These are phyloP conservation scores for Podospora pseudocomata DNA, from an alignment of 495 filamentous ascomycete species.

Conservation along the genomic window DNA sequence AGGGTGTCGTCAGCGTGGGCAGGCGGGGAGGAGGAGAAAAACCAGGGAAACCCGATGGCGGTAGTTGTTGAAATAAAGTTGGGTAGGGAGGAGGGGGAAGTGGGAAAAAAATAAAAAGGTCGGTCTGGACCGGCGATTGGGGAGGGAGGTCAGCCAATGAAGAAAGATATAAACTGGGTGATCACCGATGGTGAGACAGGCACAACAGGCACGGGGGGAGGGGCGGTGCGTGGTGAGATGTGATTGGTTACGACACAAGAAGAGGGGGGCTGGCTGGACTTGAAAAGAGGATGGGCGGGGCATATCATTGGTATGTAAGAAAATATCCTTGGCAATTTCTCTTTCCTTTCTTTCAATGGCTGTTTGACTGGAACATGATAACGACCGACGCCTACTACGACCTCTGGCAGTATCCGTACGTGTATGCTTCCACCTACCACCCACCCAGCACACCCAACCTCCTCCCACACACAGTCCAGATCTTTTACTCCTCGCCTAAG, in stretches of 20 bases:
- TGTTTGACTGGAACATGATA: not conserved
- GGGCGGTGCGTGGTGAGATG: not conserved
- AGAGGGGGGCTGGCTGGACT: not conserved
- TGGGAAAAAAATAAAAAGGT: no score
- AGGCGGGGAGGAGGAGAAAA: not conserved
- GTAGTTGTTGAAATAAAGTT: conserved; percentile 5
- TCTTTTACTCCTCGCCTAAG: not conserved
- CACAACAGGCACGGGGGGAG: not conserved
- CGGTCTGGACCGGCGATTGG: not conserved
- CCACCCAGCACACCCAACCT: not conserved
- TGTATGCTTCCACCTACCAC: not conserved
- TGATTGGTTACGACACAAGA: not conserved
- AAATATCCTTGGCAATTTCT: not conserved
- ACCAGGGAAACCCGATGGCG: not conserved
- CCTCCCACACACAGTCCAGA: not conserved
- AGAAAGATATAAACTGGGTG: not conserved
- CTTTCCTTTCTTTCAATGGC: not conserved
- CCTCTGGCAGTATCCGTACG: not conserved
- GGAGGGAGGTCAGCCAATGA: not conserved
- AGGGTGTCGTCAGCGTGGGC: not conserved
- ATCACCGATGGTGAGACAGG: not conserved
- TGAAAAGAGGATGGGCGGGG: not conserved
- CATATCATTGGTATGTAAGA: not conserved
- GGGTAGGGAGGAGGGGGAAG: not conserved
- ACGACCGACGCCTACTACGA: not conserved